Percentiles rank a stretch among this genome's conserved stretches.
Evolutionary conservation across 2,329 filamentous ascomycete species (phyloP).

Genomic region (Arthroderma sp.): DNA sequence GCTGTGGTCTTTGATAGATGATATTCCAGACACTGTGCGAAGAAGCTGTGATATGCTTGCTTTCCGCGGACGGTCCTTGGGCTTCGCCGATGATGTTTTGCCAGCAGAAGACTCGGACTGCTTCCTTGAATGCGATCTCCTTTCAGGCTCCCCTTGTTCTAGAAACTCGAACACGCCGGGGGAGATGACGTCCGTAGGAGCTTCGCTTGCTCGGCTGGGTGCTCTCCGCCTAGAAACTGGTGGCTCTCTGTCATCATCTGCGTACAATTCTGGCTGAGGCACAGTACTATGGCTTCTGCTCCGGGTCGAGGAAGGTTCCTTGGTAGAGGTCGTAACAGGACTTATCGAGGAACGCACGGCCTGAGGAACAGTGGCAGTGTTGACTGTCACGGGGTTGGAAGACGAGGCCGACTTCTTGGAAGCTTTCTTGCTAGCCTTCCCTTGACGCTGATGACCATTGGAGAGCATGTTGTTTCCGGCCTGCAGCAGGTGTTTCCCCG

Average conservation of each 20-base stretch:
- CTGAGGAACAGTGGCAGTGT: too few relatives aligned
- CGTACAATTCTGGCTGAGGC: not conserved
- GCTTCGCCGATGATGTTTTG: not conserved
- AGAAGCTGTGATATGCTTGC: constrained; percentile 14
- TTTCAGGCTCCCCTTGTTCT: not conserved
- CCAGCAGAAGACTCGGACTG: too few relatives aligned
- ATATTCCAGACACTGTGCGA: constrained; percentile 22
- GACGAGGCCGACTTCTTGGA: too few relatives aligned
- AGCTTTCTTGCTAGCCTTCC: too few relatives aligned
- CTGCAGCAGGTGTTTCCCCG: too few relatives aligned
- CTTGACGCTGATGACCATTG: too few relatives aligned
- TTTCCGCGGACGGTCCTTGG: constrained; percentile 9
- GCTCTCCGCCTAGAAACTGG: not conserved
- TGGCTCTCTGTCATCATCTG: not conserved
- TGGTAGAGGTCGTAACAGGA: too few relatives aligned
- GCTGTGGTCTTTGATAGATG: constrained; percentile 19
- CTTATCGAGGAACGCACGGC: too few relatives aligned
- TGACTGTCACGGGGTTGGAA: too few relatives aligned
- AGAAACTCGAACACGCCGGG: constrained; percentile 1
- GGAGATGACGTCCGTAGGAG: not conserved
- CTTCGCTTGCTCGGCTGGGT: constrained; percentile 1
- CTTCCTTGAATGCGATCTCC: too few relatives aligned
- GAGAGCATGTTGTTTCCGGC: too few relatives aligned
- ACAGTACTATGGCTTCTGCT: not conserved
- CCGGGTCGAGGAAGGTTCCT: not conserved